These are phyloP conservation scores for Epichloe uncinata DNA, from an alignment of 2,329 filamentous ascomycete species.

Conservation along the genomic window DNA sequence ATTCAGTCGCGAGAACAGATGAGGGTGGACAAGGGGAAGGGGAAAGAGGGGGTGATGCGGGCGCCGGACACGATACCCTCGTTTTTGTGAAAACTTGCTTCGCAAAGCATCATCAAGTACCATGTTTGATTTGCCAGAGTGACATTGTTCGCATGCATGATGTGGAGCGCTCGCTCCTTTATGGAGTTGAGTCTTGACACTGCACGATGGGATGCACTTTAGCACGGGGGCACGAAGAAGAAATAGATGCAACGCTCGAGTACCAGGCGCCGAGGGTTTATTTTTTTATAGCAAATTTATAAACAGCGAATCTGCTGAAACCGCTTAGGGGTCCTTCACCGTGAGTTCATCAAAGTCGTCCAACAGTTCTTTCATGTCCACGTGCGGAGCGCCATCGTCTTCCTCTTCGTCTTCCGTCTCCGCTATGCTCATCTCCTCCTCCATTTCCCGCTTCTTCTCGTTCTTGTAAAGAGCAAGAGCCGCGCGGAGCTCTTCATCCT, in stretches of 20 bases:
- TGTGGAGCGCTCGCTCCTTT: too few relatives aligned
- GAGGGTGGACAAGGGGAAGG: constrained; percentile 1
- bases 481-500: constrained; percentile 75
- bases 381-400: constrained; percentile 51
- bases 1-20: constrained; percentile 18
- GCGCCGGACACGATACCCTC: constrained; percentile 22
- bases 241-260: too few relatives aligned
- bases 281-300: background rate
- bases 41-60: background rate
- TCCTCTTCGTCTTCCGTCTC: constrained; percentile 46
- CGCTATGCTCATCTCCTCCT: constrained; percentile 55
- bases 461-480: constrained; percentile 81
- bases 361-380: constrained; percentile 69
- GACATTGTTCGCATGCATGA: too few relatives aligned
- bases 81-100: constrained; percentile 17
- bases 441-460: constrained; percentile 32
- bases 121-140: too few relatives aligned
- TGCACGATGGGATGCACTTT: too few relatives aligned
- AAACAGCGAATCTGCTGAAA: background rate
- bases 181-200: too few relatives aligned
- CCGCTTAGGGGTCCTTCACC: constrained; percentile 14
- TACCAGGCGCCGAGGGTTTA: too few relatives aligned
- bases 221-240: too few relatives aligned
- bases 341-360: constrained; percentile 87
- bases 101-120: too few relatives aligned